phyloP scores from a whole-genome alignment of 2,329 filamentous ascomycete species.

The Scolecobasidium constrictum region DNA sequence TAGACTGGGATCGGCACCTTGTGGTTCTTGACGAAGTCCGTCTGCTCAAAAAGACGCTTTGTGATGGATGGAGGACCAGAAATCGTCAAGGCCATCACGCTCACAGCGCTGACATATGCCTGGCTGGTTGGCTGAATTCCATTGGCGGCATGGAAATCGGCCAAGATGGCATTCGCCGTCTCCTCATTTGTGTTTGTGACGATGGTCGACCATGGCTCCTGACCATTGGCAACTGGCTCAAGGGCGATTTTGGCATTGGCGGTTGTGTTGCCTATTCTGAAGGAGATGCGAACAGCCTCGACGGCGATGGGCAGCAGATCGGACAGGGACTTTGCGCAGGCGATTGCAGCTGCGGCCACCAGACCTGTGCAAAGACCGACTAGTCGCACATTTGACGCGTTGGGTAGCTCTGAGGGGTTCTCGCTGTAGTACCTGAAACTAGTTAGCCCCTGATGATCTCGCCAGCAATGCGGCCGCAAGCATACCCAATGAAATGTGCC shows the following conservation, averaged over 20 bases:
- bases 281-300: constrained; percentile 54
- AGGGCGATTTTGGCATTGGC: constrained; percentile 32
- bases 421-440: constrained; percentile 32
- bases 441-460: constrained; percentile 15
- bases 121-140: constrained; percentile 39
- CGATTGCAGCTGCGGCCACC: constrained; percentile 57
- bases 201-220: constrained; percentile 57
- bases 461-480: constrained; percentile 12
- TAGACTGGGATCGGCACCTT: constrained; percentile 44
- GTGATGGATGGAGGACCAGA: constrained; percentile 46
- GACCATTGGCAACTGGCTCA: constrained; percentile 40
- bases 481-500: constrained; percentile 58
- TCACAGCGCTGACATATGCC: constrained; percentile 49
- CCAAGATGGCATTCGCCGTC: constrained; percentile 39
- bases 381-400: constrained; percentile 39
- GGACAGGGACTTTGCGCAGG: constrained; percentile 50
- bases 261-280: constrained; percentile 46
- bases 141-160: constrained; percentile 47
- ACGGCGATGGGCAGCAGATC: constrained; percentile 52
- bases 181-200: constrained; percentile 45
- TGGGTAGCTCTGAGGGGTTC: constrained; percentile 42
- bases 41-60: constrained; percentile 39
- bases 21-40: constrained; percentile 37
- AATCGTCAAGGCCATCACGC: constrained; percentile 47
- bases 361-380: constrained; percentile 60